Conservation (phyloP, 2,329 filamentous ascomycete genomes). For the Ophiostoma sp. region DNA sequence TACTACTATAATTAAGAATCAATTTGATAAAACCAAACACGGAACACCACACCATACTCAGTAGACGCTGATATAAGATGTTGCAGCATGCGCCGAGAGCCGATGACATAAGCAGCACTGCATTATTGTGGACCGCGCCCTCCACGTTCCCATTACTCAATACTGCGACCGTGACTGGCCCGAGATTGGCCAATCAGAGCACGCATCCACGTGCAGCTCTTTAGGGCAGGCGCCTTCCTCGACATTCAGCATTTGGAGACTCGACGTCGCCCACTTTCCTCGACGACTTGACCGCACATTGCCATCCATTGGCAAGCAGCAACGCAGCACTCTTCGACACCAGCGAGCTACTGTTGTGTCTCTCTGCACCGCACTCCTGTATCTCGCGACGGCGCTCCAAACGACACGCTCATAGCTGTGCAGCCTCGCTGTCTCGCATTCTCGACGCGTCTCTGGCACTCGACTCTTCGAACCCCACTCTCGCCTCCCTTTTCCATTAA, state of each 20-base stretch:
- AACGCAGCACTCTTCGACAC: background rate
- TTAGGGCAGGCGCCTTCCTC: slow-evolving; percentile 10
- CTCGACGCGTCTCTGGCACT: slow-evolving; percentile 14
- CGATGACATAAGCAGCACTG: background rate
- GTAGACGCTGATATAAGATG: too few relatives aligned
- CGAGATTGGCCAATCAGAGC: slow-evolving; percentile 11
- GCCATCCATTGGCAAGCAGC: background rate
- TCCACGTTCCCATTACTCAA: background rate
- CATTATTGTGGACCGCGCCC: background rate
- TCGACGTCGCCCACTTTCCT: slow-evolving; percentile 11
- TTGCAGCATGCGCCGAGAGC: background rate
- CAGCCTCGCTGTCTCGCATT: background rate
- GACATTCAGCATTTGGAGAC: slow-evolving; percentile 5
- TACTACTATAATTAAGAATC: too few relatives aligned
- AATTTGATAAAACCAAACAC: too few relatives aligned
- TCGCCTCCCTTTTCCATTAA: slow-evolving; percentile 9
- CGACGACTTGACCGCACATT: slow-evolving; percentile 5
- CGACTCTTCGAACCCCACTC: background rate
- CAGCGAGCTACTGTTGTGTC: background rate
- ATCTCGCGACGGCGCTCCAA: background rate
- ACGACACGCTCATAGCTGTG: background rate
- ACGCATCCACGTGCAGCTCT: slow-evolving; percentile 11
- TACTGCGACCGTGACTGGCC: slow-evolving; percentile 1
- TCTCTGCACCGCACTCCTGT: background rate
- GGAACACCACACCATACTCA: too few relatives aligned